Percentiles rank a stretch among this genome's conserved stretches.
Evolutionary conservation across 306 rosid species (phyloP).

Genomic region (Mimosa bimucronata): DNA sequence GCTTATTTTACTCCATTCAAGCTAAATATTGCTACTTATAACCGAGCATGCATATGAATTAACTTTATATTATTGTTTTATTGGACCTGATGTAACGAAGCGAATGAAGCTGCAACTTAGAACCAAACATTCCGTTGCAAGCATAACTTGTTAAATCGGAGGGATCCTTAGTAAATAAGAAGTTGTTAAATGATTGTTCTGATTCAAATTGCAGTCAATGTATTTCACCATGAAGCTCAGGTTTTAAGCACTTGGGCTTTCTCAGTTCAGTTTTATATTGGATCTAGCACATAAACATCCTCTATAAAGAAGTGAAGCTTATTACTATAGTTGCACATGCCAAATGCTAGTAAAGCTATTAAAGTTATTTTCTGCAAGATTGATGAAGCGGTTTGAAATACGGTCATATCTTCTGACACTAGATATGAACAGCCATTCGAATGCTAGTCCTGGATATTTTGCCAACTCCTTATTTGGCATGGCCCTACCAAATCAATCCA

Average conservation of each 20-base stretch:
- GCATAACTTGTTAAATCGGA: not conserved
- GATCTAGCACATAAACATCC: not conserved
- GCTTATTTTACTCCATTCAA: not conserved
- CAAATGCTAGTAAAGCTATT: not conserved
- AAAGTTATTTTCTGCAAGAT: not conserved
- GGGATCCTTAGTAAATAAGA: not conserved
- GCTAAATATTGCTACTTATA: not conserved
- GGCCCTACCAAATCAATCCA: not conserved
- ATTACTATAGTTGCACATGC: not conserved
- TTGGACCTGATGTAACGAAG: not conserved
- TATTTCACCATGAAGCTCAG: not conserved
- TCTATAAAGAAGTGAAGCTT: not conserved
- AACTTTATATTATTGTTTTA: not conserved
- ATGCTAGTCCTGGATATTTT: not conserved
- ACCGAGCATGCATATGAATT: not conserved
- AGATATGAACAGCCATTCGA: not conserved
- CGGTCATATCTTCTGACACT: not conserved
- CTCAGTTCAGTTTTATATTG: not conserved
- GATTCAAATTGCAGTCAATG: not conserved
- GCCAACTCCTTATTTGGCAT: no score
- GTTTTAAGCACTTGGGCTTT: not conserved
- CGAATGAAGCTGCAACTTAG: not conserved
- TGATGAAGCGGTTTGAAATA: not conserved
- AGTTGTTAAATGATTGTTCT: not conserved
- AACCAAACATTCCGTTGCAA: not conserved